Evolutionary conservation across 768 basidiomycete genomes (phyloP).

Genomic region (Paxillus ammoniavirescens): DNA sequence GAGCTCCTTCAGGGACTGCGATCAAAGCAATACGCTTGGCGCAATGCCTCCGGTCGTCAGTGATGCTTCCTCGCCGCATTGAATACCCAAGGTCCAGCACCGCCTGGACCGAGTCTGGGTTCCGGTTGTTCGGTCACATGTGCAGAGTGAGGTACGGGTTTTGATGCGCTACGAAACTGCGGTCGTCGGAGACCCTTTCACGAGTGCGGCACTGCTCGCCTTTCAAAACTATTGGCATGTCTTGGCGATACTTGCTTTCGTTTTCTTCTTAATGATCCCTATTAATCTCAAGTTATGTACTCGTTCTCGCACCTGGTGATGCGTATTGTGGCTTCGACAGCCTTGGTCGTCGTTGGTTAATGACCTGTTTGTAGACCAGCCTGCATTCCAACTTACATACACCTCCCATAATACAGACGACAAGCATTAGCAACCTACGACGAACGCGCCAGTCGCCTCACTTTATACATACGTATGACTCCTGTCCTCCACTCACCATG

Average conservation of each 20-base stretch:
- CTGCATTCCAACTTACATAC: background rate
- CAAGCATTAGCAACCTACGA: background rate
- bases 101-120: background rate
- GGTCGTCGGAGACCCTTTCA: no score
- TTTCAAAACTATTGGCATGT: background rate
- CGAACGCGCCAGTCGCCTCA: background rate
- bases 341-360: background rate
- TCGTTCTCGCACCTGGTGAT: background rate
- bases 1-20: constrained; percentile 42
- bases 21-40: constrained; percentile 42
- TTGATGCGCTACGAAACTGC: no score
- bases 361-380: background rate
- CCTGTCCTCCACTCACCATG: background rate
- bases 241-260: background rate
- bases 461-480: background rate
- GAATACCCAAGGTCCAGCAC: background rate
- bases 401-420: background rate
- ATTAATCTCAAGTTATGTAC: background rate
- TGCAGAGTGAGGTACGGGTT: background rate
- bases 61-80: background rate
- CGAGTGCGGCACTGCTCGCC: background rate
- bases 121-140: background rate
- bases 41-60: constrained; percentile 11
- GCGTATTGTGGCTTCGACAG: background rate
- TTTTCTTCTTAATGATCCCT: background rate